Evolutionary conservation across 148 eudicot species (phyloP).

Genomic region (Rhododendron mucronatum): DNA sequence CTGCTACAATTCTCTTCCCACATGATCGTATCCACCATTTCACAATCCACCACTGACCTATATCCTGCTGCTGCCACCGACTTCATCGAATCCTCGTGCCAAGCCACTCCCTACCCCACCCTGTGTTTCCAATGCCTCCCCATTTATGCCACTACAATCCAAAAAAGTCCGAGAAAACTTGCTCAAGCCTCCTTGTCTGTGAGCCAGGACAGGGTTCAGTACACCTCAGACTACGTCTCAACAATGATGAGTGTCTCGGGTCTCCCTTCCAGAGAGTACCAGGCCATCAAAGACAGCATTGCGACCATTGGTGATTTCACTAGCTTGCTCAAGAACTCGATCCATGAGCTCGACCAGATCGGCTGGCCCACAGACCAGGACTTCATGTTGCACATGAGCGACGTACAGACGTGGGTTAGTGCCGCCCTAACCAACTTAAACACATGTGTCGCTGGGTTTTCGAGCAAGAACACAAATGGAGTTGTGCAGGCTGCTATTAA

Average conservation of each 20-base stretch:
- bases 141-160: conserved; percentile 32
- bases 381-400: conserved; percentile 57
- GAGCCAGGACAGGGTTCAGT: conserved; percentile 38
- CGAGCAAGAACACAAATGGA: conserved; percentile 19
- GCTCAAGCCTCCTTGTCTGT: conserved; percentile 52
- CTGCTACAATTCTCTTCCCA: conserved; percentile 3
- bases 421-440: conserved; percentile 48
- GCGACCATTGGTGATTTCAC: conserved; percentile 43
- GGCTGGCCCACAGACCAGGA: conserved; percentile 25
- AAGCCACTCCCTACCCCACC: conserved; percentile 51
- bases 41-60: background rate
- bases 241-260: conserved; percentile 19
- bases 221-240: conserved; percentile 31
- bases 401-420: conserved; percentile 70
- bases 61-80: conserved; percentile 12
- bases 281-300: conserved; percentile 56
- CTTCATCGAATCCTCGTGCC: conserved; percentile 62
- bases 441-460: conserved; percentile 55
- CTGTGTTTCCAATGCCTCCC: conserved; percentile 58
- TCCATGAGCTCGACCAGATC: conserved; percentile 41
- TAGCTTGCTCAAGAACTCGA: conserved; percentile 44
- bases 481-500: conserved; percentile 26
- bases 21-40: background rate
- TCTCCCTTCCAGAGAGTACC: conserved; percentile 35
- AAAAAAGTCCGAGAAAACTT: conserved; percentile 34